Conservation (phyloP, 352 stramenopile species). For the Elongisporangium anandrum region DNA sequence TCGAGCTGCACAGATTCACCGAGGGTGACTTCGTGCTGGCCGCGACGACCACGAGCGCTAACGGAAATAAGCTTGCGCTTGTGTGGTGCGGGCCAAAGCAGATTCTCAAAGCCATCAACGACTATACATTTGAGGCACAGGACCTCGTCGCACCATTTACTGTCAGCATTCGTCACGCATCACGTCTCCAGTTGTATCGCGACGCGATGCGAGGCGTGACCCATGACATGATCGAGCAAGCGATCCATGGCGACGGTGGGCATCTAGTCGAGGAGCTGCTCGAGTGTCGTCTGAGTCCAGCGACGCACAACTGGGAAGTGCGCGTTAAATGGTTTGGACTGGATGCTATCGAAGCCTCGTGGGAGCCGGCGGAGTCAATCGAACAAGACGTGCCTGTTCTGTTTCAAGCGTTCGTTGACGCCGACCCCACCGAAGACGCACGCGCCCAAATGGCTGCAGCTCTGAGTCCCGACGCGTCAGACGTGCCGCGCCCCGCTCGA, state of each 20-base stretch:
- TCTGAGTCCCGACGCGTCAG: no score
- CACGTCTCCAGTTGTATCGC: constrained; percentile 7
- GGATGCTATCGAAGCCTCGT: constrained; percentile 2
- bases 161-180: constrained; percentile 1
- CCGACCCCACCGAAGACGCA: no score
- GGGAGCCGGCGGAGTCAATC: constrained; percentile 8
- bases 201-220: no score
- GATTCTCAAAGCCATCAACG: constrained; percentile 3
- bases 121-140: constrained; percentile 21
- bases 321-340: constrained; percentile 6
- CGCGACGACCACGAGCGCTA: background rate
- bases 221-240: constrained; percentile 6
- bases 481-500: no score
- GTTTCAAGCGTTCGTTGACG: constrained; percentile 1
- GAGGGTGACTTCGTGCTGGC: constrained; percentile 14
- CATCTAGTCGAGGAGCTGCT: constrained; percentile 5
- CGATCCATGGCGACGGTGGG: constrained; percentile 7
- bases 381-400: background rate
- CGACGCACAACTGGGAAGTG: constrained; percentile 1
- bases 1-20: constrained; percentile 9
- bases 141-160: constrained; percentile 6
- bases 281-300: constrained; percentile 3
- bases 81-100: constrained; percentile 12
- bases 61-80: constrained; percentile 12
- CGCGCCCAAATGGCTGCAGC: no score